These are phyloP conservation scores for Fusarium penzigii DNA, from an alignment of 2,329 filamentous ascomycete genomes.

Conservation along the genomic window DNA sequence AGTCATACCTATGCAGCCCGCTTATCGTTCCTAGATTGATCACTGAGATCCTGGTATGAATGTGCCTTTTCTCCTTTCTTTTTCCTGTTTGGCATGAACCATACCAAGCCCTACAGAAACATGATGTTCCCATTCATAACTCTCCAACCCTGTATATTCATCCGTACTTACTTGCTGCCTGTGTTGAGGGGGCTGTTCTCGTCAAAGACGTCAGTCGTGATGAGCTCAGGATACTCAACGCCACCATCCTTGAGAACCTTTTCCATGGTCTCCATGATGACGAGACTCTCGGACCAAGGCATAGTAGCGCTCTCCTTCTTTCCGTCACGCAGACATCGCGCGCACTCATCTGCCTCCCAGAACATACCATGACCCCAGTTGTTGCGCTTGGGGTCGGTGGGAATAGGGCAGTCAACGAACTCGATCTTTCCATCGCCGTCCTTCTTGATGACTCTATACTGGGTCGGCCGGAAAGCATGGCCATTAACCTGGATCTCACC, in stretches of 20 bases:
- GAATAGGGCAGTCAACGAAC: slow-evolving; percentile 55
- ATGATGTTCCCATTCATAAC: not conserved
- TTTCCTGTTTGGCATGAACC: too few relatives aligned
- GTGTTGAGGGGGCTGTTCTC: slow-evolving; percentile 62
- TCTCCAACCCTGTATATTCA: not conserved
- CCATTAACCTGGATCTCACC: slow-evolving; percentile 82
- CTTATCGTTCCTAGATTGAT: too few relatives aligned
- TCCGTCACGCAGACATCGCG: slow-evolving; percentile 73
- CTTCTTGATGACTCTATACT: slow-evolving; percentile 63
- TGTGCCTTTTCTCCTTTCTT: too few relatives aligned
- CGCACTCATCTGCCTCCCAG: slow-evolving; percentile 82
- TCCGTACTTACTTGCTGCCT: slow-evolving; percentile 39
- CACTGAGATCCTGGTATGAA: too few relatives aligned
- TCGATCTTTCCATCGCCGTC: slow-evolving; percentile 49
- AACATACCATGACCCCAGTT: slow-evolving; percentile 79
- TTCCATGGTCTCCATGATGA: slow-evolving; percentile 78
- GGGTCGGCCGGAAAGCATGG: slow-evolving; percentile 68
- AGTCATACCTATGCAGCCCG: not conserved
- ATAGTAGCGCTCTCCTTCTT: slow-evolving; percentile 72
- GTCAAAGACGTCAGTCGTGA: slow-evolving; percentile 60
- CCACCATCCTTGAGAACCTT: slow-evolving; percentile 54
- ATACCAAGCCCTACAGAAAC: too few relatives aligned
- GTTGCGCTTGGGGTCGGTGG: slow-evolving; percentile 47
- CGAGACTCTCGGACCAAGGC: slow-evolving; percentile 74
- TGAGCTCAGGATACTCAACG: slow-evolving; percentile 55